A percentile compares a stretch with the other conserved stretches of the same genome.
These are phyloP conservation scores for Fomitopsis pinicola DNA, from an alignment of 1,284 basidiomycete species.

Conservation along the genomic window DNA sequence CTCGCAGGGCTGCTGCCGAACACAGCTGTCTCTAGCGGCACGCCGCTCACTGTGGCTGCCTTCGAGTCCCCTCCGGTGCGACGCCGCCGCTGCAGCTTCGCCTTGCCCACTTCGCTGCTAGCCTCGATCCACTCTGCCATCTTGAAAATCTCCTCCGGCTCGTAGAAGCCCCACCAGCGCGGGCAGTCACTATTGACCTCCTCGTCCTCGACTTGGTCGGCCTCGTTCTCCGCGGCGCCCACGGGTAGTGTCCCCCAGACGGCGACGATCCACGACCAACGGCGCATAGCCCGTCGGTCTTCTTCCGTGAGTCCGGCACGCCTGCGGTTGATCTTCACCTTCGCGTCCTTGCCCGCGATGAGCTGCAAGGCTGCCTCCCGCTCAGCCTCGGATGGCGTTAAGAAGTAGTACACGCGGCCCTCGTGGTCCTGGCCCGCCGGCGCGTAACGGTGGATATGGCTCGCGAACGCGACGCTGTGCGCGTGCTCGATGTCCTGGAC, in stretches of 20 bases:
- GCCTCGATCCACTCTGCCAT: conserved; percentile 62
- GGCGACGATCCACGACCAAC: conserved; percentile 72
- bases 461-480: conserved; percentile 21
- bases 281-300: conserved; percentile 42
- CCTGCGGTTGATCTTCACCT: conserved; percentile 28
- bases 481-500: conserved; percentile 28
- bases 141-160: conserved; percentile 57
- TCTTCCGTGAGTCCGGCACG: conserved; percentile 38
- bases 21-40: conserved; percentile 1
- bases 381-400: conserved; percentile 28
- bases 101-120: conserved; percentile 41
- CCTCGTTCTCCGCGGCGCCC: conserved; percentile 21
- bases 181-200: conserved; percentile 29
- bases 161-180: conserved; percentile 71
- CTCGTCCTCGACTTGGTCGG: conserved; percentile 19
- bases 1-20: conserved; percentile 6
- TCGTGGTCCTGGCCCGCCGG: conserved; percentile 34
- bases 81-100: conserved; percentile 9
- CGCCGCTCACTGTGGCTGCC: conserved; percentile 2
- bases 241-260: conserved; percentile 60
- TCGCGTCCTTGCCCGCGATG: conserved; percentile 22
- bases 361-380: conserved; percentile 28
- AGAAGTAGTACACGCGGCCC: conserved; percentile 33
- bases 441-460: conserved; percentile 28
- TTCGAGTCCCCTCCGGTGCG: neutral